These are phyloP conservation scores for Xylariales sp. DNA, from an alignment of 2,329 filamentous ascomycete species.

Conservation along the genomic window DNA sequence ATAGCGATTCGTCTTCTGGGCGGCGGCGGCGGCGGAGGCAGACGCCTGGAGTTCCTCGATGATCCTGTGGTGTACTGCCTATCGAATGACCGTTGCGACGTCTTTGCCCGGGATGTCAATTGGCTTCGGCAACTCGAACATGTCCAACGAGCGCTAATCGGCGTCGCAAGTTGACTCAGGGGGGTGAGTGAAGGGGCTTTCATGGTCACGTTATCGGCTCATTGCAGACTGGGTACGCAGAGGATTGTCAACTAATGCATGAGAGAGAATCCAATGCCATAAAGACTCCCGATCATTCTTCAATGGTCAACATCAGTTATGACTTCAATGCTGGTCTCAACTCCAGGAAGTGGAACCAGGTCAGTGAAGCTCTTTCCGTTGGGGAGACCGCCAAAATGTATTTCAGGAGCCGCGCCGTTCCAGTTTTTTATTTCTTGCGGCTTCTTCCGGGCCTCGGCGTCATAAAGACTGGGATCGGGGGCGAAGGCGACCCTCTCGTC, in stretches of 20 bases:
- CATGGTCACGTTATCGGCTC: conserved; percentile 26
- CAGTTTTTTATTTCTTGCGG: conserved; percentile 2
- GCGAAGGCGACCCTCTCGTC: neutral
- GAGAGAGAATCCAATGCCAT: neutral
- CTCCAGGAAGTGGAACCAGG: conserved; percentile 5
- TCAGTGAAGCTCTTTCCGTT: conserved; percentile 9
- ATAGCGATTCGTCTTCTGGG: conserved; percentile 25
- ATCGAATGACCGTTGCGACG: conserved; percentile 17
- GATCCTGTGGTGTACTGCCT: conserved; percentile 20
- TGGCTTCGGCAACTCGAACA: conserved; percentile 42
- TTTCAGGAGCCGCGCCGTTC: neutral
- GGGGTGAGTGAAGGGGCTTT: conserved; percentile 34
- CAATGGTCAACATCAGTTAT: neutral
- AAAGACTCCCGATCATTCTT: neutral
- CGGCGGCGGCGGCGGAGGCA: conserved; percentile 13
- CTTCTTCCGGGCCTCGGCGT: conserved; percentile 3
- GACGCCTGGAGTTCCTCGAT: conserved; percentile 18
- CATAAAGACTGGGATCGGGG: no score
- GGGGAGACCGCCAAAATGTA: conserved; percentile 8
- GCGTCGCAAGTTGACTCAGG: conserved; percentile 32
- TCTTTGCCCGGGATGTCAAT: conserved; percentile 27
- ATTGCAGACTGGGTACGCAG: no score
- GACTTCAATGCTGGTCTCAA: conserved; percentile 1
- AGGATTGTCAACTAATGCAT: no score
- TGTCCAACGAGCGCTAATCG: conserved; percentile 37